Evolutionary conservation across 495 filamentous ascomycete genomes (phyloP), one percentile per base, ranked within the genome.

Genomic region (Echria macrotheca): DNA sequence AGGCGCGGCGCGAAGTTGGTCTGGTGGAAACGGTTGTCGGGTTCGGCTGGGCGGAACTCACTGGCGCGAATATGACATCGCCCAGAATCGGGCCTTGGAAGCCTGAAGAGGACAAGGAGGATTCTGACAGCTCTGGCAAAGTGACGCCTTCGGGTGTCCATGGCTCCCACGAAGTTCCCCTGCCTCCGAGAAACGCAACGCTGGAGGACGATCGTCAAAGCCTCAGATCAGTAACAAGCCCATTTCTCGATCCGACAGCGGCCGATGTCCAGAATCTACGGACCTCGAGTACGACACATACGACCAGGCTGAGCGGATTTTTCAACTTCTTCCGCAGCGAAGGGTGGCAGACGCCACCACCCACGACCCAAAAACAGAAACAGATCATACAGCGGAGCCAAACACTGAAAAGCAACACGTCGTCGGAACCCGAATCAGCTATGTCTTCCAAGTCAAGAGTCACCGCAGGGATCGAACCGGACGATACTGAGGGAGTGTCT

Each of bases 31-130:
- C 90, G 1, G 83, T 96, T 58, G 87, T 90, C 23, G 86, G 82
- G 49, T 96, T 90, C 80, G 91, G 94, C 1, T 97, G 89, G 89
- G 87, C 87, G 10, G 91, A 98, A 62, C 65, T 98, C 40, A 97
- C 89, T 0, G 90, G 90, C 5, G 80, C 86, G 35, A 93, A 53
- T 65, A 71, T 60, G 12, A 68, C 63, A 9, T 61, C 60, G 24
- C 69, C 61, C 29, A 62, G 63, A 49, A 62, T 58, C 44, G 53
- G 45, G 19, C 56, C 60, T 47, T 70, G 66, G 70, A 54, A 60
- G 4, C 65, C 69, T 4, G 59, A 46, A 5, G 41, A 63, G 24
- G 49, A 40, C 19, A 53, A 56, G 17, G 46, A 56, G 5, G 51
- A 49, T 21, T 49, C 57, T 12, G 60, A 60, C 24, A 23, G 18